Evolutionary conservation across 106 monocot species (phyloP).

Genomic region (Acorus calamus): DNA sequence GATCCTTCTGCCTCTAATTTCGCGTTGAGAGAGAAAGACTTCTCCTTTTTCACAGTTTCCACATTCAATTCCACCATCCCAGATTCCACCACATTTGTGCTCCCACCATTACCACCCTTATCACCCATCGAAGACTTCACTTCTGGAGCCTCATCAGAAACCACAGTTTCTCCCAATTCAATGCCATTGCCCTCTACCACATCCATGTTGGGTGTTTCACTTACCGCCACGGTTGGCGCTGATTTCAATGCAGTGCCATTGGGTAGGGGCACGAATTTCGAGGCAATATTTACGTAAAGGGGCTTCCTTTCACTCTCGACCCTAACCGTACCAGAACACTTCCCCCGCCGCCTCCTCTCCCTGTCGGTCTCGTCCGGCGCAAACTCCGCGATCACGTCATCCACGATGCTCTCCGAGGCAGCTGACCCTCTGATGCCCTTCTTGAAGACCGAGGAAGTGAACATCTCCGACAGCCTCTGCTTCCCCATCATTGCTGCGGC

Average conservation of each 20-base stretch:
- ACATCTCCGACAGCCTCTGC: conserved; percentile 75
- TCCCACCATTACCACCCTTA: too few species aligned
- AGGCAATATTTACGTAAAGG: neutral
- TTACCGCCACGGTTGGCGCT: too few species aligned
- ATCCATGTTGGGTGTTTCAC: neutral
- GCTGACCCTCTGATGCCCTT: conserved; percentile 34
- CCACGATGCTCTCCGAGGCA: conserved; percentile 63
- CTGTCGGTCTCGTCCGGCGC: conserved; percentile 69
- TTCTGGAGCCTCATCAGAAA: too few species aligned
- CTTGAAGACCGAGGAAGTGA: conserved; percentile 57
- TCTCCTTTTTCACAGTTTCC: conserved; percentile 21
- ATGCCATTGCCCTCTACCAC: conserved; percentile 10
- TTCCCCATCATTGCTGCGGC: conserved; percentile 58
- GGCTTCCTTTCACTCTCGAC: conserved; percentile 13
- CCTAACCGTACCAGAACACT: neutral
- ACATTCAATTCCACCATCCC: conserved; percentile 4
- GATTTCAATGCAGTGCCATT: neutral
- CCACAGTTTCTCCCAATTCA: neutral
- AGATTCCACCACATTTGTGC: too few species aligned
- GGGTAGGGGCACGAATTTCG: neutral
- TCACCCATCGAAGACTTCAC: too few species aligned
- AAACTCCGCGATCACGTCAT: conserved; percentile 78
- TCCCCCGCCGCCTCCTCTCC: conserved; percentile 38
- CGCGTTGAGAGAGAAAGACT: conserved; percentile 37
- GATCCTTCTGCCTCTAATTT: conserved; percentile 40